Evolutionary conservation across 768 basidiomycete species (phyloP), one percentile per base, ranked within the genome.

Genomic region (Daedaleopsis sinensis): DNA sequence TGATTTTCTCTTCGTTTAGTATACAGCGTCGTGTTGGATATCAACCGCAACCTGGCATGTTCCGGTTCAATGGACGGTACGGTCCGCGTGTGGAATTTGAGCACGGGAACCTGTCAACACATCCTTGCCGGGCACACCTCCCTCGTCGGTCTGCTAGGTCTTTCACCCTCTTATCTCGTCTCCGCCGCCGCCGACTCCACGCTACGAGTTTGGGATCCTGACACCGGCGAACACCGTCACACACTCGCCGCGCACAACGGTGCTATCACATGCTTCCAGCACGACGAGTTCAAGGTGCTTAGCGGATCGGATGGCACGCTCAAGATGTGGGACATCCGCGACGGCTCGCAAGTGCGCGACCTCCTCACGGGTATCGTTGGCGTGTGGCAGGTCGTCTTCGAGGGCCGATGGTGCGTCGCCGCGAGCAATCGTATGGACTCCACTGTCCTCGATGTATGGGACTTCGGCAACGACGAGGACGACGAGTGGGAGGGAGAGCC

Each of bases 261-360:
- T 21, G 95, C 96, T n/a, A 98, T 99, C 67, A 98, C 97, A 18
- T 99, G 96, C 77, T 98, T 98, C 82, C 94, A 96, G 74, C 95
- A 97, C 67, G 96, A 98, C 73, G 96, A 98, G 72, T 94, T 93
- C 80, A 98, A 97, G 72, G 93, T 98, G 48, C 82, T 99, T 32
- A 93, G 91, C 69, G 96, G 96, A 13, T 93, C 91, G 15, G 97
- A 98, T 67, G 97, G 97, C 16, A 94, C 92, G 60, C 81, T 99
- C 67, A 98, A 98, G 81, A 92, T 98, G 88, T 99, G 97, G 97
- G 92, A 98, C 72, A 82, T 96, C 62, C 79, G 88, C 39, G 92
- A 95, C 57, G 97, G 96, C 21, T 82, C 83, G 0, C 88, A 93
- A 42, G 88, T 94, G 13, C 83, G 94, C 37, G 97, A 98, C 71